Base-by-base conservation (phyloP, 345 rosid genomes). In the Ceriops decandra region DNA sequence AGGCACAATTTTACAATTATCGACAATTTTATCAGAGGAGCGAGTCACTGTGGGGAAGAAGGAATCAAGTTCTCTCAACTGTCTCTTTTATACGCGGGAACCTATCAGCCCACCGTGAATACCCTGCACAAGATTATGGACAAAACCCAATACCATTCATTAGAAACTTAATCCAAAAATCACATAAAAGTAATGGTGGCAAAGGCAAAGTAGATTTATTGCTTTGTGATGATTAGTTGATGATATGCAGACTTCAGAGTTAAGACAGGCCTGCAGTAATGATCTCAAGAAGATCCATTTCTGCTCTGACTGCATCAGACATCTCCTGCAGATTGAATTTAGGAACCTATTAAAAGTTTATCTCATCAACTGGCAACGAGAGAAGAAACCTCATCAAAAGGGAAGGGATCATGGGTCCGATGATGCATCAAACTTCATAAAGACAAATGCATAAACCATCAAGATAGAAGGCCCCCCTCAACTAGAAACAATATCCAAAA, bases 261-360 rank as follows among this genome's bases (percentile, higher is more conserved):
- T 19, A 68, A 33, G 11, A 27, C 79, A 70, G 57, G 89, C 96
- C 97, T 75, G 87, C 65, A 53, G 69, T 73, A 62, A 87, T 74
- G 78, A 87, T 89, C 67, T 83, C 93, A 47, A 84, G 78, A 83
- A 91, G 97, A 81, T 91, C 96, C 62, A 64, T 64, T 20, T 87
- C 83, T 46, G 57, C 72, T 64, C 66, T 60, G 21, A 69, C 79
- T 0, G 35, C 60, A 51, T 80, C 82, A 30, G 83, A 60, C 60
- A 46, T 74, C 68, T 19, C 79, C 88, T 88, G 85, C 64, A 72
- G 60, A 59, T 67, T 57, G 60, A 32, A 49, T 54, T 35, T 38
- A 1, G 62, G 28, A 3, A 61, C 20, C n/a, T 36, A 9, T 53
- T 27, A 11, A 24, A 49, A 47, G 53, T 47, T 17, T 6, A 26